Conservation (phyloP, 805 yeast genomes). For the Metschnikowia kofuensis region DNA sequence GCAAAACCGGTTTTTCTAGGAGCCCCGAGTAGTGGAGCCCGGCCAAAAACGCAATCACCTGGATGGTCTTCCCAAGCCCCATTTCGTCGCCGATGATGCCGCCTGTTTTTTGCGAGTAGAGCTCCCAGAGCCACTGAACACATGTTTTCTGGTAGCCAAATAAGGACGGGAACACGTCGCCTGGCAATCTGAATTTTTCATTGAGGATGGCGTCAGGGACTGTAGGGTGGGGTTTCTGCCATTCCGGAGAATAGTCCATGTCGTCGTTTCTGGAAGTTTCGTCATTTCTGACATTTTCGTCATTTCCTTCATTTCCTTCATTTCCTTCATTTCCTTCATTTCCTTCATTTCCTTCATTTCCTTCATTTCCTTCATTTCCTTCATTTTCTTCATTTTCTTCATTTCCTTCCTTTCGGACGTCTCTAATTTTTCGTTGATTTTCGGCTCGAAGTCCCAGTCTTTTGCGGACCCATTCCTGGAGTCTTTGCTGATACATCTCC, state of each 20-base stretch:
- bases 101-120: conserved; percentile 85
- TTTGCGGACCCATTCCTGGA: conserved; percentile 55
- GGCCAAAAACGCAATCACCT: conserved; percentile 85
- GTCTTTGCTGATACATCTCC: conserved; percentile 53
- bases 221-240: conserved; percentile 61
- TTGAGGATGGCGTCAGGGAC: conserved; percentile 73
- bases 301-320: conserved; percentile 7
- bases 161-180: conserved; percentile 81
- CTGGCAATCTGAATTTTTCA: conserved; percentile 73
- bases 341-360: not conserved
- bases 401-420: no score
- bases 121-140: conserved; percentile 96
- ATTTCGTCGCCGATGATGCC: conserved; percentile 97
- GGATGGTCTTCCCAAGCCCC: conserved; percentile 97
- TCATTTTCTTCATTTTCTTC: not conserved
- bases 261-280: no score
- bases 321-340: conserved; percentile 5
- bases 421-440: no score
- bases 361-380: conserved; percentile 4
- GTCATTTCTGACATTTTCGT: not conserved
- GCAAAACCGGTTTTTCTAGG: conserved; percentile 71
- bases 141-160: conserved; percentile 95
- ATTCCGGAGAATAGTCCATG: no score
- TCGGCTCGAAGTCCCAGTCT: conserved; percentile 44
- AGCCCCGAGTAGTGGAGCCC: conserved; percentile 81